These are phyloP conservation scores for Aspergillus fischeri DNA, from an alignment of 2,329 filamentous ascomycete species.

Conservation along the genomic window DNA sequence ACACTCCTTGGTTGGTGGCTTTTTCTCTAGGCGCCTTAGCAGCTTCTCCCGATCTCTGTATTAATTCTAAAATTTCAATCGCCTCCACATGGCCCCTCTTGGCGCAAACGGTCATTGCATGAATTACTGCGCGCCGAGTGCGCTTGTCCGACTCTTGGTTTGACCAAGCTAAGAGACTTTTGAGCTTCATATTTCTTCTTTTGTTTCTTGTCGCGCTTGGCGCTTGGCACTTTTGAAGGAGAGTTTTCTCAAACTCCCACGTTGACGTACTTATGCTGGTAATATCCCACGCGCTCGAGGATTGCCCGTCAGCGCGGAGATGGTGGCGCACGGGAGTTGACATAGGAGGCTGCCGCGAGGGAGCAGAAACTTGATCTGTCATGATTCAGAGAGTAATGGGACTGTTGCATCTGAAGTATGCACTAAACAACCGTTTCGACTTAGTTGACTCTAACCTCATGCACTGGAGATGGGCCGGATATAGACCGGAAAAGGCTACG, in stretches of 20 bases:
- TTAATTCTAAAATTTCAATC: neutral
- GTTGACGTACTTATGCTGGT: neutral
- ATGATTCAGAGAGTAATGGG: neutral
- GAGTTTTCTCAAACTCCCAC: neutral
- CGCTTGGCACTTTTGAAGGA: neutral
- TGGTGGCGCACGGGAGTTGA: neutral
- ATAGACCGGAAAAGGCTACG: neutral
- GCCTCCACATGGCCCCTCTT: neutral
- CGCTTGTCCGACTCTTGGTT: slow-evolving; percentile 5
- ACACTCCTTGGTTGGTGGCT: slow-evolving; percentile 5
- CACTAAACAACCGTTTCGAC: neutral
- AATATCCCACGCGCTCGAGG: neutral
- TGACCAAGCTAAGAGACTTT: neutral
- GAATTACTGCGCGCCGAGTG: neutral
- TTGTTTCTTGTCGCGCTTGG: slow-evolving; percentile 1
- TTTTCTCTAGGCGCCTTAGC: neutral
- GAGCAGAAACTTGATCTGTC: neutral
- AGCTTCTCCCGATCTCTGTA: neutral
- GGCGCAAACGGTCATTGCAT: neutral
- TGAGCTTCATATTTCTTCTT: slow-evolving; percentile 3
- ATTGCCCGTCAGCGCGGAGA: neutral
- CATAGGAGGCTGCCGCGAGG: neutral
- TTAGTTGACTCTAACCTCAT: neutral
- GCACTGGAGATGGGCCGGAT: neutral
- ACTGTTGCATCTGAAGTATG: neutral